These are phyloP conservation scores for Mrakia gelida DNA, from an alignment of 768 basidiomycete genomes.

Conservation along the genomic window DNA sequence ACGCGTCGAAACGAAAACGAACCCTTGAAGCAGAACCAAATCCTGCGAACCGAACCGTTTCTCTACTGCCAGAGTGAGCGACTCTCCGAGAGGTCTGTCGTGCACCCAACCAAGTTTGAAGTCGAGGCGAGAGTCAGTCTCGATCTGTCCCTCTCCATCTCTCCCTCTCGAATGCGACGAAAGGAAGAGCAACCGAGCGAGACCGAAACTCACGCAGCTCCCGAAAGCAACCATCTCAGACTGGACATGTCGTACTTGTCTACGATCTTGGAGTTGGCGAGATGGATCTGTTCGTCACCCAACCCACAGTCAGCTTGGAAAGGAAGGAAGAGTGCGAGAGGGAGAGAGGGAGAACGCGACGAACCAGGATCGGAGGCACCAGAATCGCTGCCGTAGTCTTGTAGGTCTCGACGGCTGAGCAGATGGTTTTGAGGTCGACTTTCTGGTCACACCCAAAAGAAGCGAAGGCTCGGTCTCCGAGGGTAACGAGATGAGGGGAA, in stretches of 20 bases:
- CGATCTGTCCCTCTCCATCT: too few relatives aligned
- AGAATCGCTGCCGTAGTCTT: constrained; percentile 57
- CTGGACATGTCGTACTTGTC: constrained; percentile 64
- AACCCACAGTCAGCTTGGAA: not conserved
- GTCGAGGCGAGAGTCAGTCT: not conserved
- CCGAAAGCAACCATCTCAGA: constrained; percentile 59
- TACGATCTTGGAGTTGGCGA: constrained; percentile 43
- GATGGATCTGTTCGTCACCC: constrained; percentile 18
- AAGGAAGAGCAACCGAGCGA: too few relatives aligned
- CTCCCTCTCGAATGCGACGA: too few relatives aligned
- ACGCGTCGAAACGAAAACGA: not conserved
- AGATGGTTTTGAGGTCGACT: constrained; percentile 69
- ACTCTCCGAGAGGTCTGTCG: constrained; percentile 57
- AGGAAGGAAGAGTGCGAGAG: not conserved
- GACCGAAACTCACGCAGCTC: constrained; percentile 58
- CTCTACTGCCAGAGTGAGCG: constrained; percentile 55
- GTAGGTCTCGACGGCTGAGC: constrained; percentile 62
- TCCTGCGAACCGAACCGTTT: constrained; percentile 39
- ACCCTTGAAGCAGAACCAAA: constrained; percentile 23
- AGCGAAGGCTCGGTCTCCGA: not conserved
- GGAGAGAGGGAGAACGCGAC: not conserved
- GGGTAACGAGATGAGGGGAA: not conserved
- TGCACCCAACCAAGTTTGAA: not conserved
- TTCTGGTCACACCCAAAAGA: constrained; percentile 41
- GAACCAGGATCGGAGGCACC: constrained; percentile 45